Base-by-base conservation (phyloP, 257 asterid species). In the Knoxia roxburghii region DNA sequence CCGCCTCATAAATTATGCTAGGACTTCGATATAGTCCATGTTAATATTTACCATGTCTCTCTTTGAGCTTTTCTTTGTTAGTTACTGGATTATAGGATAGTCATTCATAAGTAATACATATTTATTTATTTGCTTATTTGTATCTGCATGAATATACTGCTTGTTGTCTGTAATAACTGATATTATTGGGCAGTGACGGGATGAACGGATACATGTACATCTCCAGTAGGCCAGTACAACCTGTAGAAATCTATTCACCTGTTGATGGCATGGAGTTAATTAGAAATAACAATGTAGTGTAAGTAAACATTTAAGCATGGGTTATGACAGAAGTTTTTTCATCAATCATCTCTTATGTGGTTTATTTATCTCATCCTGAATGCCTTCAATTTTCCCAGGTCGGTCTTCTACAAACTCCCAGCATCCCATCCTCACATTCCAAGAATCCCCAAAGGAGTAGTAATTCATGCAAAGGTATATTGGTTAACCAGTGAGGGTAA, bases 141-240 rank as follows among this genome's bases (percentile, higher is more conserved):
- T 13, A 39, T 52, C 35, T 15, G 53, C 27, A 13, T 54, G 45
- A 59, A 53, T 35, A 30, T 32, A 1, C 13, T 33, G 14, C 21
- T 10, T 58, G 20, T 62, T 62, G 30, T 15, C 33, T 6, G 50
- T 66, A 50, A 37, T 72, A 43, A 32, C 39, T 62, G 69, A 69
- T 43, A 56, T 59, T 54, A 49, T 62, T 63, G 62, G 73, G 76
- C 82, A 86, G 94, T 70, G 77, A 71, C 69, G 88, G 94, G 74
- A 82, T 86, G 88, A 82, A 82, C 48, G 94, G 94, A 61, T 82
- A 70, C 64, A 37, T 84, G 29, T 78, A 72, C 80, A 69, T 84
- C 52, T 77, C 80, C 5, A 73, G 72, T 69, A 75, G 71, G 78
- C 81, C 85, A 56, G 65, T 80, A 32, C 76, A 82, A 72, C 86